Evolutionary conservation across 2,329 filamentous ascomycete species (phyloP).

Genomic region (Cercospora janseana): DNA sequence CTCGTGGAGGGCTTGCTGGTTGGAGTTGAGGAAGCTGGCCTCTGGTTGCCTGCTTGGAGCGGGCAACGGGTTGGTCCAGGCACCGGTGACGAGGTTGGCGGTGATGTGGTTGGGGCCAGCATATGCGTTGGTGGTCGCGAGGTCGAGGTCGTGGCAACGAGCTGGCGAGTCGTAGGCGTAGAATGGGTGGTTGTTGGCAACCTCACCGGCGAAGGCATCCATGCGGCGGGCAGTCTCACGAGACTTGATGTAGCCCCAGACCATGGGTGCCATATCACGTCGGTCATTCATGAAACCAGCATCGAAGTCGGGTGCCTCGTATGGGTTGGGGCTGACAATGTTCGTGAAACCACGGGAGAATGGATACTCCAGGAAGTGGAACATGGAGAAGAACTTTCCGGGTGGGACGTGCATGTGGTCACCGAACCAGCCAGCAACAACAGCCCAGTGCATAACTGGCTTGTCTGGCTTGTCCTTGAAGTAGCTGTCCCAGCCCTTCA

Average conservation of each 20-base stretch:
- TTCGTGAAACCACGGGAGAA: slow-evolving; percentile 72
- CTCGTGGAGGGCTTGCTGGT: slow-evolving; percentile 58
- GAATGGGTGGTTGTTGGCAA: slow-evolving; percentile 55
- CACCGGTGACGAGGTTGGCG: slow-evolving; percentile 66
- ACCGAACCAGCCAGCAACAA: slow-evolving; percentile 63
- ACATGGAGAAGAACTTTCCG: slow-evolving; percentile 81
- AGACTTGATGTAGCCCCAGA: slow-evolving; percentile 81
- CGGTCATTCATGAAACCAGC: slow-evolving; percentile 75
- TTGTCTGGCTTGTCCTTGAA: slow-evolving; percentile 84
- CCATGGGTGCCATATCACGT: slow-evolving; percentile 79
- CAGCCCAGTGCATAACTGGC: slow-evolving; percentile 81
- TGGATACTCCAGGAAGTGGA: slow-evolving; percentile 76
- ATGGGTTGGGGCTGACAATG: slow-evolving; percentile 53
- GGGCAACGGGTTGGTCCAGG: slow-evolving; percentile 34
- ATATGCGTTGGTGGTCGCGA: slow-evolving; percentile 72
- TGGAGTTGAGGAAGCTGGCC: slow-evolving; percentile 59
- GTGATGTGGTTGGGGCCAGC: slow-evolving; percentile 70
- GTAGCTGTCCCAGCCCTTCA: slow-evolving; percentile 73
- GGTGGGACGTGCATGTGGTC: slow-evolving; percentile 63
- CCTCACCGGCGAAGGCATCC: slow-evolving; percentile 75
- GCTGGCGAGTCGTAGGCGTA: slow-evolving; percentile 69
- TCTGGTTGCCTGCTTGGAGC: slow-evolving; percentile 54
- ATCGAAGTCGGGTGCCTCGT: slow-evolving; percentile 74
- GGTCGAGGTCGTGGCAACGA: slow-evolving; percentile 68
- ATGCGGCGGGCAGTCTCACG: slow-evolving; percentile 76